phyloP scores from a whole-genome alignment of 306 rosid genomes.

The Mimosa bimucronata region DNA sequence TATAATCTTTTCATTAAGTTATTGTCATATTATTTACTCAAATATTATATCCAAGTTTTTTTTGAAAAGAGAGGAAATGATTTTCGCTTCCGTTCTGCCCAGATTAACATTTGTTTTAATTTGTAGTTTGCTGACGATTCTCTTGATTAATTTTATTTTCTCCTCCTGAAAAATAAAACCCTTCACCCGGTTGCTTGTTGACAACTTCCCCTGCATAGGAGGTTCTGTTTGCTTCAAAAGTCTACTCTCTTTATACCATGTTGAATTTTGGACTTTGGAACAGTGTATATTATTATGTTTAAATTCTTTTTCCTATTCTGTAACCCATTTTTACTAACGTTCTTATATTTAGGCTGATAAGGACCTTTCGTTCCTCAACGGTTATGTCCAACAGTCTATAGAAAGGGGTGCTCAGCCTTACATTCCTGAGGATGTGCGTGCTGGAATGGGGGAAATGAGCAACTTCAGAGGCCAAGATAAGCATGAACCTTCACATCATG shows the following conservation, averaged over 20 bases:
- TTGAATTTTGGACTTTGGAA: not conserved
- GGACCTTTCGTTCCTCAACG: slow-evolving; percentile 69
- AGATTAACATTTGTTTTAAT: not conserved
- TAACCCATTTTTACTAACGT: slow-evolving; percentile 17
- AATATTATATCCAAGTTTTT: not conserved
- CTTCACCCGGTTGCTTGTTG: slow-evolving; percentile 18
- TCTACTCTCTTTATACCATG: not conserved
- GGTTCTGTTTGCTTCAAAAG: slow-evolving; percentile 10
- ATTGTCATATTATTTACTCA: too few relatives aligned
- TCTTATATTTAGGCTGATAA: slow-evolving; percentile 62
- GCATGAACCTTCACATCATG: slow-evolving; percentile 62
- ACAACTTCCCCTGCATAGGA: not conserved
- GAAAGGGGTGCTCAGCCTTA: slow-evolving; percentile 85
- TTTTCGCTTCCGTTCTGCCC: slow-evolving; percentile 12
- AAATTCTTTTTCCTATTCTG: slow-evolving; percentile 1
- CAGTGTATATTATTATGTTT: not conserved
- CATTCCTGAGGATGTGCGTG: slow-evolving; percentile 68
- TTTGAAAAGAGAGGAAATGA: not conserved
- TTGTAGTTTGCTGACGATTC: slow-evolving; percentile 16
- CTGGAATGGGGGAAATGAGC: slow-evolving; percentile 51
- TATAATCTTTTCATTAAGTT: too few relatives aligned
- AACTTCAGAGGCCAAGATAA: slow-evolving; percentile 62
- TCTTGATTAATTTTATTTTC: not conserved
- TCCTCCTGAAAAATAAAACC: not conserved
- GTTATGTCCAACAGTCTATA: slow-evolving; percentile 61